Evolutionary conservation across 2,329 filamentous ascomycete genomes (phyloP), one percentile per base, ranked within the genome.

Genomic region (Plectosphaerella cucumerina): DNA sequence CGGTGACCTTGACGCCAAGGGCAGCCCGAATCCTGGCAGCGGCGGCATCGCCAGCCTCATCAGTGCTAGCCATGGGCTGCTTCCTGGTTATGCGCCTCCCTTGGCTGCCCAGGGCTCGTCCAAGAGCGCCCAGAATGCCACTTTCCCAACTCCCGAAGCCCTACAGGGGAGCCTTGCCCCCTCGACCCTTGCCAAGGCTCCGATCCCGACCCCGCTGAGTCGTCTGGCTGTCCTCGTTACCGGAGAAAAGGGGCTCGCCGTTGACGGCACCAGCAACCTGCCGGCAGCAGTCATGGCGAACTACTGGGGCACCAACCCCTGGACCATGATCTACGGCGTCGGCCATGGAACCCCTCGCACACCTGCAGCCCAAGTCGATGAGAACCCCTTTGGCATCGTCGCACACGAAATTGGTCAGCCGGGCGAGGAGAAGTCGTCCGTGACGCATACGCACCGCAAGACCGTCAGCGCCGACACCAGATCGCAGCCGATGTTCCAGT

Each of bases 211-310:
- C 2, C 91, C 86, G 56, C 79, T 97, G 60, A 97, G 92, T 70
- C 90, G 89, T 62, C 85, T 85, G 20, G 93, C 92, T 20, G 87
- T 97, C 21, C 77, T 90, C 22, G 82, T 93, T 15, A 90, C 87
- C 59, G 87, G 86, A 48, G 91, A 96, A 62, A 81, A 86, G 53
- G 83, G 84, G 2, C 75, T 90, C 51, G 80, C 79, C 3, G 68
- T 84, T 17, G 84, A 84, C n/a, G 81, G 76, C 44, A 78, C 78
- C n/a, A 82, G 87, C 41, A 81, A 81, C 20, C 83, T 96, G 69
- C 90, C 92, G 1, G 89, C 88, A 47, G 90, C 90, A 14, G 84
- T 97, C 54, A 82, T 96, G 74, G 92, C 92, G 31, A 97, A 97
- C 65, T 81, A 95, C 50, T 97, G 93, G 93, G 93, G 93, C 47